Base-by-base conservation (phyloP, 1,284 basidiomycete genomes). In the Cryptococcus wingfieldii region DNA sequence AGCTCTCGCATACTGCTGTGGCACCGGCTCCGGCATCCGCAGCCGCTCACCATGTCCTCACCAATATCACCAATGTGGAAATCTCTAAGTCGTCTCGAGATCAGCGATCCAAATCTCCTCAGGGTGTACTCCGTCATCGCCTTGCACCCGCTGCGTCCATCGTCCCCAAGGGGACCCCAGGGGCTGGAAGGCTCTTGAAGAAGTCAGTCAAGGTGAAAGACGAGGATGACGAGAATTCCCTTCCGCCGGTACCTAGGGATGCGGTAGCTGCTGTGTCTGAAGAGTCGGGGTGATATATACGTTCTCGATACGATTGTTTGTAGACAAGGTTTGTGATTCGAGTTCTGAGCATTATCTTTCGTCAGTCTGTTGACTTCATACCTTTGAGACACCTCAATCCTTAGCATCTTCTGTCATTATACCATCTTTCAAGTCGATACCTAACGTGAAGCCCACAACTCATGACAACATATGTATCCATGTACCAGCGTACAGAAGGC, bases 151-250 rank as follows among this genome's bases (percentile, higher is more conserved):
- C 42, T 34, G 23, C 44, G 5, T 46, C 54, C 6, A n/a, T 53
- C 28, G 38, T 53, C n/a, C 48, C 64, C 8, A 69, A 65, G 49
- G 72, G 72, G 34, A 74, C 72, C 2, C 69, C 70, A 2, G 62
- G 64, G 3, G 72, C 70, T 12, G 72, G 72, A 23, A 67, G 65
- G 52, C 61, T 67, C 14, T 61, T 74, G 43, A 71, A 67, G 58
- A 56, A 47, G 28, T 46, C 23, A 6, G 49, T 43, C 31, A 46
- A 54, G 25, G 31, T 41, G 39, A 19, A 42, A 16, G 38, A 39
- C 23, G 31, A 5, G 7, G 31, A 34, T 34, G 31, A 34, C 31
- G 31, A 34, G 7, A 10, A 34, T 34, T 6, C 6, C 10, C 31
- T 34, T 34, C 31, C 31, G 5, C 10, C 6, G 6, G 31, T 34